Base-by-base conservation (phyloP, 352 stramenopile species). In the Globisporangium emineosum region DNA sequence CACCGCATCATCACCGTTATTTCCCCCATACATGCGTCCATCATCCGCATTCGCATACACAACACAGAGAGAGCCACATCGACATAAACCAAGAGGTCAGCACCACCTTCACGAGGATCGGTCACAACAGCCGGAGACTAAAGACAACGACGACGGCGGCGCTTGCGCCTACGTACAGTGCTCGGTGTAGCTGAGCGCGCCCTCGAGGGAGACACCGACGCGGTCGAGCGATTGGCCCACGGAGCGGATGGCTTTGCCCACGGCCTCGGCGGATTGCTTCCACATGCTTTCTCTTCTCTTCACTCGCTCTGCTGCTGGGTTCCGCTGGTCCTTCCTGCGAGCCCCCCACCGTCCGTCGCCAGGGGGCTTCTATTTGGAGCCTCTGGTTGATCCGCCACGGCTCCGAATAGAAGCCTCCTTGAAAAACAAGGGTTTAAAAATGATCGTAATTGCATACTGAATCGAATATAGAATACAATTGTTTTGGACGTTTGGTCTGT, bases 161-260 rank as follows among this genome's bases (percentile, higher is more conserved):
- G n/a, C n/a, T n/a, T n/a, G n/a, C n/a, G n/a, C n/a, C n/a, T n/a
- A 88, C 87, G 68, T 89, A 96, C 88, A 72, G 73, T 93, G 86
- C 73, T 97, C 89, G 55, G 81, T 96, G 79, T 95, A 97, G 52
- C 81, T 79, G 67, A 93, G 70, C 59, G 76, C 79, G 5, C 84
- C 85, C 73, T 95, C 85, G 35, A 95, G 81, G 47, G 76, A 81
- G 67, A 94, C 81, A 67, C 89, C 89, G 64, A 92, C 79, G 62
- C 87, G 80, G 82, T 97, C 89, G 45, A 97, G 77, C 64, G 81
- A 89, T 71, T 94, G 83, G 49, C 89, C 89, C 50, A 95, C 66
- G 29, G 88, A 88, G 62, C 89, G 88, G 71, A 96, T 83, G 69
- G 74, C 84, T 68, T 94, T 95, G 70, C 89, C 88, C 62, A 90